A percentile compares a stretch with the other conserved stretches of the same genome.
These are phyloP conservation scores for Sungouiella blattae DNA, from an alignment of 805 yeast genomes.

Conservation along the genomic window DNA sequence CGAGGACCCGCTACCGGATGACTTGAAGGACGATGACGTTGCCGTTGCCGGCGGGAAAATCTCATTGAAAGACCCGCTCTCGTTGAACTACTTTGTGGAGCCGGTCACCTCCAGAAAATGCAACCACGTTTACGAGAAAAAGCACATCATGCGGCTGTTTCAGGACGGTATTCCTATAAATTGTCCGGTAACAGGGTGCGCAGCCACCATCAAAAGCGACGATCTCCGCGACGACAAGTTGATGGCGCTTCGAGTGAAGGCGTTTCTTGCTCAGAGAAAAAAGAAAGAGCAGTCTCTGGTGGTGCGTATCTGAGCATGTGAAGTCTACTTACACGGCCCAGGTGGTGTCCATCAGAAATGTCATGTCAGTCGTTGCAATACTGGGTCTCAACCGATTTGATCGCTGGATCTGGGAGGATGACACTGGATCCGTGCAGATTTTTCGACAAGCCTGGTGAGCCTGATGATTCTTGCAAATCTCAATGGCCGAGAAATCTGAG, in stretches of 20 bases:
- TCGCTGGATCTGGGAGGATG: too few species aligned
- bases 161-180: conserved; percentile 12
- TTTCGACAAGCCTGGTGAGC: too few species aligned
- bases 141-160: conserved; percentile 36
- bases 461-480: too few species aligned
- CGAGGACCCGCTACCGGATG: conserved; percentile 56
- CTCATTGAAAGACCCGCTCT: conserved; percentile 66
- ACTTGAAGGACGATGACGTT: conserved; percentile 55
- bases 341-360: too few species aligned
- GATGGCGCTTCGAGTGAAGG: conserved; percentile 54
- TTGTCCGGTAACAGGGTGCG: conserved; percentile 65
- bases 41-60: conserved; percentile 68
- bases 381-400: too few species aligned
- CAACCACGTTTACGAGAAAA: conserved; percentile 58
- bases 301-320: conserved; percentile 9
- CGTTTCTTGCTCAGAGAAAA: conserved; percentile 21
- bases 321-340: too few species aligned
- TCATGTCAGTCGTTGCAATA: too few species aligned
- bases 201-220: conserved; percentile 23
- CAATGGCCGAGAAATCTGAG: too few species aligned
- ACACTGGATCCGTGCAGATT: too few species aligned
- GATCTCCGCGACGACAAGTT: conserved; percentile 47
- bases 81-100: conserved; percentile 45
- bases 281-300: conserved; percentile 6
- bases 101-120: conserved; percentile 60